phyloP scores from a whole-genome alignment of 192 early-diverging fungal species.

The Backusella australiensis region DNA sequence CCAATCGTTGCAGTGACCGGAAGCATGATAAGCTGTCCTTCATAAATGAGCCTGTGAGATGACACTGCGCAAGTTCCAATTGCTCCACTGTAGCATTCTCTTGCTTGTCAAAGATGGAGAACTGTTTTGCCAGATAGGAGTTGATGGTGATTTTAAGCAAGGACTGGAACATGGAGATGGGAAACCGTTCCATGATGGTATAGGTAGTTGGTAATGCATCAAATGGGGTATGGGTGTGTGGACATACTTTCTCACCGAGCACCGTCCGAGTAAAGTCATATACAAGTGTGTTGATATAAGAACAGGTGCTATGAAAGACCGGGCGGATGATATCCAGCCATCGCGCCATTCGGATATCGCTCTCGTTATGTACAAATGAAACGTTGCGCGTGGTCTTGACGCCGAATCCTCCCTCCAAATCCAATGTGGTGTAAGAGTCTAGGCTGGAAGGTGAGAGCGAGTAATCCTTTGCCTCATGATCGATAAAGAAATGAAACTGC shows the following conservation, averaged over 20 bases:
- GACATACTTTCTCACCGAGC: not conserved
- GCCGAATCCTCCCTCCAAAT: not conserved
- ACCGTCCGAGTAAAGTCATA: not conserved
- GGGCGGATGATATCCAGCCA: not conserved
- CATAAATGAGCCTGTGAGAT: not conserved
- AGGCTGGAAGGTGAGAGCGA: not conserved
- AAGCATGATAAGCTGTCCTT: not conserved
- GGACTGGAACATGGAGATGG: not conserved
- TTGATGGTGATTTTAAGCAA: not conserved
- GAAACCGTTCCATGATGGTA: not conserved
- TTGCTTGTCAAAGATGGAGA: conserved; percentile 5
- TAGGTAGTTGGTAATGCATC: not conserved
- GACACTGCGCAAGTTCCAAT: not conserved
- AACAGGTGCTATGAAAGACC: not conserved
- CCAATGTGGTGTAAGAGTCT: not conserved
- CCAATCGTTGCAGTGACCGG: not conserved
- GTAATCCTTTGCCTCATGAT: not conserved
- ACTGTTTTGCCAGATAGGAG: not conserved
- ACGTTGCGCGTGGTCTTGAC: not conserved
- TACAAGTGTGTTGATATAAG: not conserved
- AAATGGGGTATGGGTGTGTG: not conserved
- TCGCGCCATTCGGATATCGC: not conserved
- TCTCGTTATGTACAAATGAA: not conserved
- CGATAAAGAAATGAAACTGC: not conserved
- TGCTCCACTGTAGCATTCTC: not conserved